Evolutionary conservation across 148 eudicot species (phyloP).

Genomic region (Dianthus caryophyllus): DNA sequence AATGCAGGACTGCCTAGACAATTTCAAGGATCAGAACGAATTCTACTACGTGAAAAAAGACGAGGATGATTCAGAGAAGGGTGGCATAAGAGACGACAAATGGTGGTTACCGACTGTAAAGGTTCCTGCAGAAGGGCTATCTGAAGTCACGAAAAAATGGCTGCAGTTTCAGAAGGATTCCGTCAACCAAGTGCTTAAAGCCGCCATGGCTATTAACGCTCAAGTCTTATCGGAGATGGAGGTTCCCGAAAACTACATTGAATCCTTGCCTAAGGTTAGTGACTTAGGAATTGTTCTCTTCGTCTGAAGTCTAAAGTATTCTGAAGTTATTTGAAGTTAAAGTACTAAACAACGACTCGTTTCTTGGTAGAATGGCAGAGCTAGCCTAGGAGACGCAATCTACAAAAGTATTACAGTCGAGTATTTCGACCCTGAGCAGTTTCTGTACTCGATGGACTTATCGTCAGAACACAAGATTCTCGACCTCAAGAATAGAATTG

Average conservation of each 20-base stretch:
- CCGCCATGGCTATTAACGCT: constrained; percentile 79
- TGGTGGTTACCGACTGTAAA: constrained; percentile 85
- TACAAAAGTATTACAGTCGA: constrained; percentile 61
- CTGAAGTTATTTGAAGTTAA: no score
- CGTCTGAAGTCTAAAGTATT: no score
- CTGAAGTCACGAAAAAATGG: constrained; percentile 55
- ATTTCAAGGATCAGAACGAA: constrained; percentile 62
- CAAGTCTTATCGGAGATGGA: constrained; percentile 69
- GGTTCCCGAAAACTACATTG: constrained; percentile 71
- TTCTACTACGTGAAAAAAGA: constrained; percentile 58
- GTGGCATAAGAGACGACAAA: constrained; percentile 45
- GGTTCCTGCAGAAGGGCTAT: constrained; percentile 60
- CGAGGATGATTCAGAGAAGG: constrained; percentile 37
- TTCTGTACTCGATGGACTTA: constrained; percentile 50
- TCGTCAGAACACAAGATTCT: constrained; percentile 70
- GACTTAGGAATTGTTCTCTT: no score
- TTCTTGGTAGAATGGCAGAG: constrained; percentile 53
- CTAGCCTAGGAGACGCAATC: constrained; percentile 59
- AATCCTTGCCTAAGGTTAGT: constrained; percentile 68
- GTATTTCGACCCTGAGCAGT: constrained; percentile 57
- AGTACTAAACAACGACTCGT: not conserved
- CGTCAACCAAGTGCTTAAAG: constrained; percentile 71
- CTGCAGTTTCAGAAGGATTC: constrained; percentile 63
- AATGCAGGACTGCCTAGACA: constrained; percentile 63
- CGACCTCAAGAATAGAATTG: constrained; percentile 64